phyloP scores from a whole-genome alignment of 2,329 filamentous ascomycete genomes.

The Pseudogymnoascus sp. region DNA sequence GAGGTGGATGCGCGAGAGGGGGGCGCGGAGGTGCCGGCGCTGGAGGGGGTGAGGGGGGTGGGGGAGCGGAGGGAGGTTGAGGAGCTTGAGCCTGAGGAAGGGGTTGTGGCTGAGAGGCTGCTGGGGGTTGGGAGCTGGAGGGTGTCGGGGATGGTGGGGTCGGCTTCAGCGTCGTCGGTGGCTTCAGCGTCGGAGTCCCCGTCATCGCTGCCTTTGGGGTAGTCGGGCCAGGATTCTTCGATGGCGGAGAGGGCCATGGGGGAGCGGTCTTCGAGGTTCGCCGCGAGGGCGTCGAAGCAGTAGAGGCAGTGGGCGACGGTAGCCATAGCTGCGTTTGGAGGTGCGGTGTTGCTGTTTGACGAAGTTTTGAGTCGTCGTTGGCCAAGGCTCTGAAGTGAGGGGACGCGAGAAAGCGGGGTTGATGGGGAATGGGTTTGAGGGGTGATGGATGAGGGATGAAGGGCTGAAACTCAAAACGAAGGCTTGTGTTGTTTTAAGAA shows the following conservation, averaged over 20 bases:
- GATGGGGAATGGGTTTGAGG: neutral
- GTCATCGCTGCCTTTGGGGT: constrained; percentile 31
- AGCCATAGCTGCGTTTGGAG: constrained; percentile 54
- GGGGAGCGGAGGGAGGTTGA: constrained; percentile 17
- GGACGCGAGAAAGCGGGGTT: neutral
- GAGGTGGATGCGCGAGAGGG: constrained; percentile 28
- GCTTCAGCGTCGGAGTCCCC: constrained; percentile 34
- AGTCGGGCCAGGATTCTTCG: constrained; percentile 51
- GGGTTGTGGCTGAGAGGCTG: constrained; percentile 6
- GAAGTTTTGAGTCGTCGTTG: neutral
- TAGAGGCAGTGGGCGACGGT: constrained; percentile 78
- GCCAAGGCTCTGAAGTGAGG: neutral
- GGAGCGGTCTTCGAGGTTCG: constrained; percentile 63
- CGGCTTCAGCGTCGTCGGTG: constrained; percentile 18
- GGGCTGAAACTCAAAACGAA: neutral
- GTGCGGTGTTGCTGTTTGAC: neutral
- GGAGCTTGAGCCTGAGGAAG: neutral
- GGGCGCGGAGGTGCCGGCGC: constrained; percentile 7
- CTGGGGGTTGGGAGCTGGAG: neutral
- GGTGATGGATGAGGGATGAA: neutral
- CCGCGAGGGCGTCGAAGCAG: constrained; percentile 82
- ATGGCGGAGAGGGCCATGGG: constrained; percentile 61
- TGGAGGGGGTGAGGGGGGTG: constrained; percentile 12
- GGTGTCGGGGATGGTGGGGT: neutral
- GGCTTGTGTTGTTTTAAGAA: neutral